Evolutionary conservation across 148 eudicot species (phyloP), one percentile per base, ranked within the genome.

Genomic region (Drosera capensis): DNA sequence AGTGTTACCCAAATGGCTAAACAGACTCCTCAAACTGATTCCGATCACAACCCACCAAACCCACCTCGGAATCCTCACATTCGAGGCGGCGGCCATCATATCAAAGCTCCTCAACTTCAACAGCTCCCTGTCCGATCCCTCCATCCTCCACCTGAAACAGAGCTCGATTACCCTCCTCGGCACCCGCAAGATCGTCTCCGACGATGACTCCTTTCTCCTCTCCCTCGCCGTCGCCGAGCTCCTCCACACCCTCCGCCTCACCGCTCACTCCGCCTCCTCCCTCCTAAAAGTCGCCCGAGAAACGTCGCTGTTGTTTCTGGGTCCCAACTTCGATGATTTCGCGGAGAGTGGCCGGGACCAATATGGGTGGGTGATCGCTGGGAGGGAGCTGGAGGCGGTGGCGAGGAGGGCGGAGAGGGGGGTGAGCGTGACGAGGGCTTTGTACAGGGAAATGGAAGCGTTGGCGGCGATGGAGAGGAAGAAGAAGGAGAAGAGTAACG

Each of bases 391-490:
- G 42, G 86, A 88, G 20, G 51, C 59, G 0, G 57, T 83, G 23
- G 46, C 29, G 49, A 71, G 76, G 43, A 67, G 69, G 21, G 62
- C 71, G 12, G 90, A 80, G 23, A 58, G 68, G 18, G 63, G 63
- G 43, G 67, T 74, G 5, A 52, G 69, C 0, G 58, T 68, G 1
- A 83, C 96, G 5, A 34, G 77, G 21, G 58, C 68, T 16, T 55
- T 88, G 48, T 67, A 70, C 51, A 65, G 72, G 17, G 94, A 79
- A 42, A 74, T 88, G 50, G 94, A 88, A 28, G 92, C 80, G 56
- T 61, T 83, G 7, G 15, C 56, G 2, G 21, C 35, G 1, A 41
- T 78, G 7, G 93, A 82, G 18, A 64, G 40, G 40, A 62, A 38
- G 66, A 51, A 17, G 9, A 7, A 41, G 1, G 8, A 8, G 7